Evolutionary conservation across 73 alveolate species (phyloP), one percentile per base, ranked within the genome.

Genomic region (Paramecium tetraurelia): DNA sequence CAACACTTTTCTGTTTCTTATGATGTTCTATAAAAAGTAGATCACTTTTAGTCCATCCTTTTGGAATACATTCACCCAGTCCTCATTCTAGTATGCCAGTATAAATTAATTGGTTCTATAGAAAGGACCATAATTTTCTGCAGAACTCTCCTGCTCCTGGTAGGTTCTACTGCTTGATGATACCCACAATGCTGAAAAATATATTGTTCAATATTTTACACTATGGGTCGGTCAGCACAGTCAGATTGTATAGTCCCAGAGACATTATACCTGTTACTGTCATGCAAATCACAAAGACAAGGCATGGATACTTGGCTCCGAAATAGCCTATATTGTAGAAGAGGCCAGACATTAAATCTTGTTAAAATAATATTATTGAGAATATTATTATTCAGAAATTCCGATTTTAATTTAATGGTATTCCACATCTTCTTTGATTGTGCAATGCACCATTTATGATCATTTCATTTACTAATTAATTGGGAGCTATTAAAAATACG

Each of bases 51-150:
- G 94, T 22, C 75, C 92, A 20, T 96, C 99, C 50, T 97, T 96
- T 53, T 86, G 53, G 93, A 95, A 97, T 18, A 97, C 87, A 77
- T 96, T 98, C 43, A 89, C 94, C 68, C 76, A 58, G 58, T 92
- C 85, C 4, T 48, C 69, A 58, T 92, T 77, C 18, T 86, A 58
- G 33, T 97, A 97, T 21, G 95, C 69, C 5, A 53, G 7, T 53
- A 53, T 53, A 53, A 53, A 53, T 53, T 97, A 93, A 72, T 97
- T 96, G 33, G 96, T 96, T 89, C 99, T 85, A 76, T 94, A 97
- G 92, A 96, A 97, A 27, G 96, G 96, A 18, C 99, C 99, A 89
- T 96, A 97, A 58, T 97, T 93, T 20, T 95, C 93, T 9, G 93
- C 69, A 53, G 69, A 53, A 53, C 69, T 53, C 35, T 53, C 69